A percentile compares a stretch with the other conserved stretches of the same genome.
Evolutionary conservation across 352 stramenopile genomes (phyloP).

Genomic region (Aphanomyces euteiches): DNA sequence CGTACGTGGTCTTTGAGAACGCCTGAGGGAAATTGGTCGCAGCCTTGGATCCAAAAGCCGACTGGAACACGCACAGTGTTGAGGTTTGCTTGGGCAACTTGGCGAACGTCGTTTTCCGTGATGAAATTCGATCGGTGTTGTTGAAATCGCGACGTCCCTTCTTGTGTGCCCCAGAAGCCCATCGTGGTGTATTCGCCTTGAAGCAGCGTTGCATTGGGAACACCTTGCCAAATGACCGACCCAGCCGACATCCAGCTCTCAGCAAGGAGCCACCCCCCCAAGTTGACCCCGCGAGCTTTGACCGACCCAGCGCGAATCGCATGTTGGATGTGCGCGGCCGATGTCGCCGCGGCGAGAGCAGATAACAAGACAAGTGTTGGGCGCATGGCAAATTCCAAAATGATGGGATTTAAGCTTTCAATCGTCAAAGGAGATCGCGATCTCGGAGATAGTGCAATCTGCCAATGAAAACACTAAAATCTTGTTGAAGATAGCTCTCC

Average conservation of each 20-base stretch:
- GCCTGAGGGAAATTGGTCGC: not conserved
- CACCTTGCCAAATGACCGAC: slow-evolving; percentile 26
- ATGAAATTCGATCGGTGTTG: slow-evolving; percentile 38
- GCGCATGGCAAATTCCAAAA: not conserved
- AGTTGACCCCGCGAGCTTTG: slow-evolving; percentile 34
- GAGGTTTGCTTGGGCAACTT: slow-evolving; percentile 35
- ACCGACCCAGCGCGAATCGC: slow-evolving; percentile 35
- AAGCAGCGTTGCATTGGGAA: not conserved
- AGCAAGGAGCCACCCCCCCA: slow-evolving; percentile 38
- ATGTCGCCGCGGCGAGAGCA: not conserved
- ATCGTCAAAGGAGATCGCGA: too few species aligned
- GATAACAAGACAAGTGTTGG: not conserved
- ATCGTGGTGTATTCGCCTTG: slow-evolving; percentile 39
- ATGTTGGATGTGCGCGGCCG: slow-evolving; percentile 34
- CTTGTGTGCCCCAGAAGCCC: slow-evolving; percentile 29
- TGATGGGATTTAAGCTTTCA: not conserved
- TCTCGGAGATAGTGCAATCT: too few species aligned
- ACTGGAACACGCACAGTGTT: slow-evolving; percentile 50
- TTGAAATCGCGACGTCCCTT: slow-evolving; percentile 32
- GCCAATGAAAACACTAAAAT: too few species aligned
- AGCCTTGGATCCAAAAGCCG: slow-evolving; percentile 43
- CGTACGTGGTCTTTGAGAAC: not conserved
- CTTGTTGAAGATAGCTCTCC: too few species aligned
- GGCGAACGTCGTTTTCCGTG: slow-evolving; percentile 30
- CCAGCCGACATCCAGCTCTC: slow-evolving; percentile 37